phyloP scores from a whole-genome alignment of 106 monocot species.

The Dioscorea zingiberensis region DNA sequence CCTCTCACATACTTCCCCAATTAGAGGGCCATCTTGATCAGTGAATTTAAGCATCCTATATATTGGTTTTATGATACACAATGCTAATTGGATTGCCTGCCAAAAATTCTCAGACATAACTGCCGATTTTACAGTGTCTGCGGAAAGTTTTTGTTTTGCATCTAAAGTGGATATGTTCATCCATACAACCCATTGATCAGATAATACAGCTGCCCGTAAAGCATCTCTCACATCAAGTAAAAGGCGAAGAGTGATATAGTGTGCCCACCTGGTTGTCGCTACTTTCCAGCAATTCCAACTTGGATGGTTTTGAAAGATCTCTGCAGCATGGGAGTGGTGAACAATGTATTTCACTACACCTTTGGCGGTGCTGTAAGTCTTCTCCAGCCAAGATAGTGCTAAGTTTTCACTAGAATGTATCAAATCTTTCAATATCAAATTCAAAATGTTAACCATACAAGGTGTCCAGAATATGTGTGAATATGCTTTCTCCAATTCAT shows the following conservation, averaged over 20 bases:
- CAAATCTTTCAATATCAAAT: slow-evolving; percentile 40
- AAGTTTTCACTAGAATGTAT: background rate
- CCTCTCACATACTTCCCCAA: slow-evolving; percentile 51
- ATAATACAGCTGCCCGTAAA: slow-evolving; percentile 29
- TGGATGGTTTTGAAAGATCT: slow-evolving; percentile 36
- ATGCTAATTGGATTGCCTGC: slow-evolving; percentile 27
- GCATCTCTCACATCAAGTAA: slow-evolving; percentile 33
- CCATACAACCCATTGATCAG: slow-evolving; percentile 44
- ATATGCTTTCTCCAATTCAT: slow-evolving; percentile 39
- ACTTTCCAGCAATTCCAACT: slow-evolving; percentile 34
- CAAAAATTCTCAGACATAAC: slow-evolving; percentile 45
- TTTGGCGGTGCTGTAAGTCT: slow-evolving; percentile 27
- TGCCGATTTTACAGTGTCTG: slow-evolving; percentile 11
- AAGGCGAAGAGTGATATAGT: slow-evolving; percentile 25
- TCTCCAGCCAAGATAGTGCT: slow-evolving; percentile 28
- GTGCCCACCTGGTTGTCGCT: slow-evolving; percentile 17
- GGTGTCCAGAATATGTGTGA: slow-evolving; percentile 44
- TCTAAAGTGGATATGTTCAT: slow-evolving; percentile 16
- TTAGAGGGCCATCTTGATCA: slow-evolving; percentile 39
- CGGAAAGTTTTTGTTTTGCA: slow-evolving; percentile 28
- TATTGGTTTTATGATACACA: slow-evolving; percentile 32
- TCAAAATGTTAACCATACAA: slow-evolving; percentile 41
- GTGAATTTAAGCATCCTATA: slow-evolving; percentile 38
- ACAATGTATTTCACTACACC: slow-evolving; percentile 37
- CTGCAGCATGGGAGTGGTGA: slow-evolving; percentile 28